Base-by-base conservation (phyloP, 176 grass and related monocot species). In the Elymus sibiricus region DNA sequence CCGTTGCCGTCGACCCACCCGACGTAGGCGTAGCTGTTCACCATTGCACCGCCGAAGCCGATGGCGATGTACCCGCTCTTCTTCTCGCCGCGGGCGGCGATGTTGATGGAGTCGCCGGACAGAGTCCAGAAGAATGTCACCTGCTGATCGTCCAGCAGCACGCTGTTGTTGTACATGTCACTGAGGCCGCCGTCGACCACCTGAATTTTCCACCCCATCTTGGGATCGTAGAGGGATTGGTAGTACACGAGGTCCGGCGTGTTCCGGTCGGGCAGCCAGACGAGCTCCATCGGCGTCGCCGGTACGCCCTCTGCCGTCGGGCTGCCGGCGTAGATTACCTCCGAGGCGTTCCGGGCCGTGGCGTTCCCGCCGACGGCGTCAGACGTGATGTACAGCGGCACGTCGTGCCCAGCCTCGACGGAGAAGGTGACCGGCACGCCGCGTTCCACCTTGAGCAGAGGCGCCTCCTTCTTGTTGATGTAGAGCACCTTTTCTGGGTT, bases 401-500 rank as follows among this genome's bases (percentile, higher is more conserved):
- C 92, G 69, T 94, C 97, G 80, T 98, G 97, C 2, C 97, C 92
- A 2, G 97, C 97, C 91, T 95, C 87, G 35, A 98, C 22, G 28
- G 97, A 98, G 82, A 98, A 98, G 28, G 90, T 94, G 76, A 98
- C 92, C n/a, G 94, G 93, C 44, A 94, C 97, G 70, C 97, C 97
- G 46, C 97, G 90, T 86, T 98, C 97, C 74, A 95, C 94, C 91
- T 92, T 91, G 83, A 98, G 88, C 84, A 98, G 79, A 4, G 97
- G 97, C 69, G 94, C 90, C 91, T 98, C 97, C 86, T 95, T 95
- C 85, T 95, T 98, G 81, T 98, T 98, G 85, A 98, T 92, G 87
- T 98, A 98, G 64, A 98, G 84, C 67, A 95, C 93, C 83, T 92
- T 95, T 4, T 58, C 79, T 1, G 94, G 94, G 65, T 92, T 92